Evolutionary conservation across 1,139 yeast species (phyloP).

Genomic region (Zygoascus sp.): DNA sequence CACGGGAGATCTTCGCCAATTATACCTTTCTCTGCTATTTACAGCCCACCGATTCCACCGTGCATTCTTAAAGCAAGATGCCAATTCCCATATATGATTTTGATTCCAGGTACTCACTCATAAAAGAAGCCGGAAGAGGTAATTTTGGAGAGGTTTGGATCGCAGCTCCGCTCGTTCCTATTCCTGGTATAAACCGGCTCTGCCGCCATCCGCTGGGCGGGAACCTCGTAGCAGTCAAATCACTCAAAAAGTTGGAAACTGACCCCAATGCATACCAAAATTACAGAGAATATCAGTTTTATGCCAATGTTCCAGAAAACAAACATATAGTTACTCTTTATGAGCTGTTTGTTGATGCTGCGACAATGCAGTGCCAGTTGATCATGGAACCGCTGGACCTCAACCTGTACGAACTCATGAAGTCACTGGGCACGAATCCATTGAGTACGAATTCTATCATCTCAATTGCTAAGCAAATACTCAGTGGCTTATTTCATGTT

Average conservation of each 20-base stretch:
- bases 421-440: constrained; percentile 41
- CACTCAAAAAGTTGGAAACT: constrained; percentile 56
- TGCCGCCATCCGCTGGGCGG: not conserved
- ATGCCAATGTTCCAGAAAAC: constrained; percentile 66
- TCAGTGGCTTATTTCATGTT: constrained; percentile 76
- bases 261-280: constrained; percentile 53
- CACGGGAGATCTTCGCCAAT: no score
- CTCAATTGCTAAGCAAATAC: constrained; percentile 61
- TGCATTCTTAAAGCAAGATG: not conserved
- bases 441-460: constrained; percentile 59
- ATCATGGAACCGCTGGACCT: constrained; percentile 88
- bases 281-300: constrained; percentile 73
- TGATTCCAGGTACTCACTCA: not conserved
- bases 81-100: constrained; percentile 6
- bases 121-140: constrained; percentile 11
- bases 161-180: constrained; percentile 4
- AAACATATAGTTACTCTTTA: constrained; percentile 64
- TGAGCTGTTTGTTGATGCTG: constrained; percentile 71
- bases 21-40: not conserved
- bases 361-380: constrained; percentile 58
- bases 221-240: constrained; percentile 68
- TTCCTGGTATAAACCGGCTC: not conserved
- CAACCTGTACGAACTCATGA: constrained; percentile 57
- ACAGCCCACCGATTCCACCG: not conserved
- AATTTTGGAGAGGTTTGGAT: constrained; percentile 15